A percentile compares a stretch with the other conserved stretches of the same genome.
Evolutionary conservation across 2,329 filamentous ascomycete genomes (phyloP).

Genomic region (Blastomyces silverae): DNA sequence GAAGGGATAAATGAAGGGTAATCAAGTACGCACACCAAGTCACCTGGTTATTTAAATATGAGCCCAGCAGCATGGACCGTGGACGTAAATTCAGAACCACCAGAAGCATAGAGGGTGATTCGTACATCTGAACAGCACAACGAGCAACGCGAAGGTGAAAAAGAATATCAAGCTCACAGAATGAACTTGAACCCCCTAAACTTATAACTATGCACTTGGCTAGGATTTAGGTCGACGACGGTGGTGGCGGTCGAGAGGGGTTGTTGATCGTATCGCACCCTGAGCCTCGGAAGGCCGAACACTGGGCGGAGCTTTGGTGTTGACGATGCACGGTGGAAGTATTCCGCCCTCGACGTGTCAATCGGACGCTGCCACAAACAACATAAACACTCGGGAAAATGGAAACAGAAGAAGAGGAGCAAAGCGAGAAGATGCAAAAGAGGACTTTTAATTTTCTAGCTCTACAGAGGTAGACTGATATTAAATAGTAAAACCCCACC

Average conservation of each 20-base stretch:
- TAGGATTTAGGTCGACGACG: not conserved
- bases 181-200: not conserved
- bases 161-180: not conserved
- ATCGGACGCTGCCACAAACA: not conserved
- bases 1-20: not conserved
- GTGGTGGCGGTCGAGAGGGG: conserved; percentile 3
- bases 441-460: not conserved
- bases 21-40: not conserved
- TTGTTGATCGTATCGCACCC: not conserved
- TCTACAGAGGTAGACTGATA: not conserved
- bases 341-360: not conserved
- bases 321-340: not conserved
- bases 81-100: not conserved
- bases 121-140: conserved; percentile 1
- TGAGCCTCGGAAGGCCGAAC: conserved; percentile 1
- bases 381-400: not conserved
- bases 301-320: not conserved
- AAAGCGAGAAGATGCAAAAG: not conserved
- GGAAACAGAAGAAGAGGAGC: not conserved
- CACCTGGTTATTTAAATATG: not conserved
- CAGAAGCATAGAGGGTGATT: not conserved
- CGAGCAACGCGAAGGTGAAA: not conserved
- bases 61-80: not conserved
- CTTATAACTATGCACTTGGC: not conserved
- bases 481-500: no score